Conservation (phyloP, 257 asterid genomes). For the Anisodus tanguticus region DNA sequence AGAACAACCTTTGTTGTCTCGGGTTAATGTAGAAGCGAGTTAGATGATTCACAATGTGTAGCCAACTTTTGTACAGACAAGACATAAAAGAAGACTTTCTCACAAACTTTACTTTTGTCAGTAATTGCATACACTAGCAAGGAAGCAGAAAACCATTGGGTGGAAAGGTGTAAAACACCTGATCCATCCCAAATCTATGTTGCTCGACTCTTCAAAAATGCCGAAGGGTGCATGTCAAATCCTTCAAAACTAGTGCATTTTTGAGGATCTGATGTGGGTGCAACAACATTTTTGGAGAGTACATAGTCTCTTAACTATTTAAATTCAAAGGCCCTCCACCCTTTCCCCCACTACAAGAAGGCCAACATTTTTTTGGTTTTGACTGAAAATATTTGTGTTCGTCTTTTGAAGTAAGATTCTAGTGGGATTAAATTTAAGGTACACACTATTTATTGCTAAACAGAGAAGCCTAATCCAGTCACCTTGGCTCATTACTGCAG, state of each 20-base stretch:
- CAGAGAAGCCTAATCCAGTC: neutral
- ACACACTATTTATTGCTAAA: no score
- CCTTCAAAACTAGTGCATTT: neutral
- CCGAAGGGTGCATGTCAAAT: neutral
- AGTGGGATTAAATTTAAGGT: no score
- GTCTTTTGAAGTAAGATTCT: no score
- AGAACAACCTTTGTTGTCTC: neutral
- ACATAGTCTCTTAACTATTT: neutral
- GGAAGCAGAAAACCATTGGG: neutral
- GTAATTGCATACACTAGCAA: neutral
- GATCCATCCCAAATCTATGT: neutral
- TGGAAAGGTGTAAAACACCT: slow-evolving; percentile 12
- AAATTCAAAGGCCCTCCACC: neutral
- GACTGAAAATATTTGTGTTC: no score
- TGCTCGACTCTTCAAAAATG: neutral
- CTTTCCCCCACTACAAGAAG: neutral
- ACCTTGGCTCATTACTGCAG: neutral
- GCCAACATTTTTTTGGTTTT: neutral
- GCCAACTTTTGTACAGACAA: neutral
- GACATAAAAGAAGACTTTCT: neutral
- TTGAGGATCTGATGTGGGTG: no score
- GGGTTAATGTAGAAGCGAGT: neutral
- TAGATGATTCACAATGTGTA: neutral
- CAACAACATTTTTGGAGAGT: no score
- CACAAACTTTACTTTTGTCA: neutral